A percentile compares a stretch with the other conserved stretches of the same genome.
Evolutionary conservation across 176 grass and related monocot species (phyloP).

Genomic region (Saccharum officinarum): DNA sequence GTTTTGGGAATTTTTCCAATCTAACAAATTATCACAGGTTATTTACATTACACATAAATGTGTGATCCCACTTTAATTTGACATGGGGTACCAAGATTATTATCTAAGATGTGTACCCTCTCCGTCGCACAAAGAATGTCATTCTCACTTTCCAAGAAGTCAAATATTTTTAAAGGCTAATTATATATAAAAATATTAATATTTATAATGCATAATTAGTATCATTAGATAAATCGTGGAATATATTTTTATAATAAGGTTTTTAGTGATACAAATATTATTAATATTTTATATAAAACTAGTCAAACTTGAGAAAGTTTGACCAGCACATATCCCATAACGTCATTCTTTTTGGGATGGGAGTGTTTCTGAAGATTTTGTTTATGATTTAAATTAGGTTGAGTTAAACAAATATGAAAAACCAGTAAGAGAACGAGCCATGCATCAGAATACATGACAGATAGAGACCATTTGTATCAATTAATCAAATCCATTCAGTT

Average conservation of each 20-base stretch:
- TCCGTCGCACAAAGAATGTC: too few relatives aligned
- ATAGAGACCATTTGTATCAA: background rate
- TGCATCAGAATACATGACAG: background rate
- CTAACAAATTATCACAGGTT: background rate
- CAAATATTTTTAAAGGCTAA: too few relatives aligned
- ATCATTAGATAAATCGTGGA: too few relatives aligned
- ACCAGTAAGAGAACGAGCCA: background rate
- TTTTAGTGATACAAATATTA: too few relatives aligned
- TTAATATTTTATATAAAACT: too few relatives aligned
- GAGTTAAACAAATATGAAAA: background rate
- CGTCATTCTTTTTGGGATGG: too few relatives aligned
- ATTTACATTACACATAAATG: background rate
- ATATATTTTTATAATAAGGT: too few relatives aligned
- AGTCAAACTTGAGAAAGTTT: too few relatives aligned
- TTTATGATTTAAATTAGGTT: background rate
- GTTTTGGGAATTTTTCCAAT: background rate
- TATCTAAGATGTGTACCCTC: background rate
- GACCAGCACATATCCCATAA: too few relatives aligned
- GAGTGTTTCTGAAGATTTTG: background rate
- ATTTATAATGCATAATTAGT: too few relatives aligned
- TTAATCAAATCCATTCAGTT: conserved; percentile 27
- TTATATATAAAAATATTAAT: too few relatives aligned
- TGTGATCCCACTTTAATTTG: background rate
- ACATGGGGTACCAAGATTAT: background rate
- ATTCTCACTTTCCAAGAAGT: too few relatives aligned